Conservation (phyloP, 208 protist genomes). For the Trypanosoma boissoni region DNA sequence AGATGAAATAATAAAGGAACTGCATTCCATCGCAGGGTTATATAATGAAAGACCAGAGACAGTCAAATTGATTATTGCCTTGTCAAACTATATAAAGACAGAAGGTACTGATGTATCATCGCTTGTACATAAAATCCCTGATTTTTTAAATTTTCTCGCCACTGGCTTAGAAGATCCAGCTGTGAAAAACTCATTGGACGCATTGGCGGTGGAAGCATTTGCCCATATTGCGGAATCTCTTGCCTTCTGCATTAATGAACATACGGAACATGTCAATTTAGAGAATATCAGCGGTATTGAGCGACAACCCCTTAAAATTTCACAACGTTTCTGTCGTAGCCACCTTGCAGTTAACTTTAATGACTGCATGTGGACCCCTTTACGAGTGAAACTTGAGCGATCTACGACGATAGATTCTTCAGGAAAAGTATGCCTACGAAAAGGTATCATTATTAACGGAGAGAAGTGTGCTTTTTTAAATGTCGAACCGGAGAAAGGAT, state of each 20-base stretch:
- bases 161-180: slow-evolving; percentile 2
- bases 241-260: slow-evolving; percentile 11
- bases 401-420: neutral
- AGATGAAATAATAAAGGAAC: slow-evolving; percentile 7
- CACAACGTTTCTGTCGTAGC: slow-evolving; percentile 13
- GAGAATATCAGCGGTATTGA: slow-evolving; percentile 17
- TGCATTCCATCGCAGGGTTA: neutral
- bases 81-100: slow-evolving; percentile 50
- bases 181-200: neutral
- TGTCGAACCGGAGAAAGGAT: neutral
- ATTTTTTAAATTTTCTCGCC: slow-evolving; percentile 33
- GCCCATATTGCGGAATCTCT: slow-evolving; percentile 9
- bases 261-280: slow-evolving; percentile 14
- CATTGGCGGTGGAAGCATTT: slow-evolving; percentile 10
- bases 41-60: neutral
- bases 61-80: slow-evolving; percentile 22
- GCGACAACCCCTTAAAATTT: slow-evolving; percentile 7
- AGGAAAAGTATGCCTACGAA: neutral
- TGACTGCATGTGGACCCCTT: slow-evolving; percentile 23
- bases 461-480: slow-evolving; percentile 10
- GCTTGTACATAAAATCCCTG: slow-evolving; percentile 29
- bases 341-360: slow-evolving; percentile 9
- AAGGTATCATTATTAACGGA: slow-evolving; percentile 4
- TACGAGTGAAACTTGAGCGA: slow-evolving; percentile 13
- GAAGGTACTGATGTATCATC: slow-evolving; percentile 34